Conservation (phyloP, 2,329 filamentous ascomycete species). For the Hypoxylon rubiginosum region DNA sequence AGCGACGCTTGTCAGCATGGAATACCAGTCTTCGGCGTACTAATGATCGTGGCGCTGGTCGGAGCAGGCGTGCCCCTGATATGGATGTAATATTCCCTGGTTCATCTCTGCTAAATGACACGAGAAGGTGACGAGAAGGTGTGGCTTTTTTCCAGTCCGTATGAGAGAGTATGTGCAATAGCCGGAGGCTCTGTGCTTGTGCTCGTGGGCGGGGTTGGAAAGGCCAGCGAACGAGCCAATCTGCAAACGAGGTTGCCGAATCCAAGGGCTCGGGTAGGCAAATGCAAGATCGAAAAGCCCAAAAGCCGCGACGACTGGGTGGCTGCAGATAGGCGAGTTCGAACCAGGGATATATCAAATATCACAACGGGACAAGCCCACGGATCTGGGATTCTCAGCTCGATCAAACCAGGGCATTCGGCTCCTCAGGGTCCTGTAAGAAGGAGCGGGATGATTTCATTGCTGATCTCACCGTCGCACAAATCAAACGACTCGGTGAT, state of each 20-base stretch:
- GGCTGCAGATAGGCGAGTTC: constrained; percentile 42
- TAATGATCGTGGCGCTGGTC: constrained; percentile 21
- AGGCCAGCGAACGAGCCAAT: constrained; percentile 42
- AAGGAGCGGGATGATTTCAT: constrained; percentile 43
- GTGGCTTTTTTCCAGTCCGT: constrained; percentile 14
- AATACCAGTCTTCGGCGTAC: constrained; percentile 16
- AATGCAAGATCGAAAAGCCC: constrained; percentile 38
- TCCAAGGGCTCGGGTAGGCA: constrained; percentile 42
- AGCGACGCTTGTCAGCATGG: constrained; percentile 39
- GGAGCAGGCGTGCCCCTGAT: constrained; percentile 34
- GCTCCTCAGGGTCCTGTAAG: constrained; percentile 32
- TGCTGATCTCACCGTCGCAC: constrained; percentile 53
- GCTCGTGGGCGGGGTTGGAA: constrained; percentile 28
- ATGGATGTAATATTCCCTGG: constrained; percentile 33
- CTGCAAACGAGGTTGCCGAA: constrained; percentile 47
- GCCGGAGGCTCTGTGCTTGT: constrained; percentile 36
- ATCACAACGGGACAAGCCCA: constrained; percentile 36
- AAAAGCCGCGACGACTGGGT: constrained; percentile 41
- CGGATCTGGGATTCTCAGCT: constrained; percentile 35
- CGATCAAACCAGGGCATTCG: constrained; percentile 36
- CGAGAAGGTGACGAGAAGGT: background rate
- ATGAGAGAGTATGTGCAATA: constrained; percentile 24
- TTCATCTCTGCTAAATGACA: constrained; percentile 41
- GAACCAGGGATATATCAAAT: constrained; percentile 38
- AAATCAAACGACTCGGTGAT: constrained; percentile 43